Base-by-base conservation (phyloP, 768 basidiomycete genomes). In the Candolleomyces eurysporus region DNA sequence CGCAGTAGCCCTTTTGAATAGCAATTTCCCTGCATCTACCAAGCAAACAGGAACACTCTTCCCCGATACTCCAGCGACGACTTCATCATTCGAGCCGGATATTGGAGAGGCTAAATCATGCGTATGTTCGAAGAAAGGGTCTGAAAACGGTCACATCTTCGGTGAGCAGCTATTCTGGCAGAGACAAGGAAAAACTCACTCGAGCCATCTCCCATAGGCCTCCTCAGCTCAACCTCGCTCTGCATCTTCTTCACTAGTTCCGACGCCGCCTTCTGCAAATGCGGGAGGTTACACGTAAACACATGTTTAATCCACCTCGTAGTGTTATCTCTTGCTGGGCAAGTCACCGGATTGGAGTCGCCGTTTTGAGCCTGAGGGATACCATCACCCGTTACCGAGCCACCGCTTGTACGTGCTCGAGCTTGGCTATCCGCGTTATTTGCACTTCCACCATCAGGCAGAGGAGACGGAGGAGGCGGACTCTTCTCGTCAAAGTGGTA, bases 241-340 rank as follows among this genome's bases (percentile, higher is more conserved):
- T 85, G 84, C 14, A 85, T 72, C 14, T 66, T 66, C 22, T 68
- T 65, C 4, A 85, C 68, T 31, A 83, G 64, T 6, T 49, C 57
- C 2, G 75, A 75, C 13, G 82, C 75, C 1, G 73, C 71, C 49
- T 45, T 58, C 64, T 85, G 84, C 49, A 82, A 67, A 3, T 56
- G 36, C n/a, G 68, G 65, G 16, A 71, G 63, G 61, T 85, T 85
- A n/a, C 80, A 72, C 0, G 80, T 81, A 63, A 83, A 85, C 48
- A 85, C 61, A 59, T 85, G 83, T 22, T 74, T 72, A 16, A 78
- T 69, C 17, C 50, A 68, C 3, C 70, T 69, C 14, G 56, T 58
- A 17, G 55, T 48, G 4, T 48, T n/a, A 17, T 8, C 32, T 5
- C 45, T 26, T 26, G 26, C 51, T 43, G 21, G 31, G n/a, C 5